phyloP scores from a whole-genome alignment of 139 green algal genomes.

The Chlorella sp. region DNA sequence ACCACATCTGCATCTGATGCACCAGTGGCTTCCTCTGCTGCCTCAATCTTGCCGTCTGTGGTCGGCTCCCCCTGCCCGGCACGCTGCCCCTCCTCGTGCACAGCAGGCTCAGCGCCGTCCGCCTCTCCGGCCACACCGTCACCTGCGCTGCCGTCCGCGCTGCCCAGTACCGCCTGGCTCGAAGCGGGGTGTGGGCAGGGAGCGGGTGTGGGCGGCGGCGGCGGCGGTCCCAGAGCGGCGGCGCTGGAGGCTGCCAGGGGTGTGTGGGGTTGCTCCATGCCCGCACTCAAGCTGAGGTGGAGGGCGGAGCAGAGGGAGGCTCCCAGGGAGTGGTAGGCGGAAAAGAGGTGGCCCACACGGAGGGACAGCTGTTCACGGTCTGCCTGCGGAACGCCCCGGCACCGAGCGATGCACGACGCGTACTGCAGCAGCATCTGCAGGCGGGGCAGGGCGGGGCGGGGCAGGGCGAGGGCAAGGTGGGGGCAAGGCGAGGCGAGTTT shows the following conservation, averaged over 20 bases:
- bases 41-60: background rate
- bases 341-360: constrained; percentile 20
- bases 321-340: constrained; percentile 23
- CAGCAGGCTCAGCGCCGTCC: background rate
- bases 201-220: background rate
- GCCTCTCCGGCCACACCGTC: background rate
- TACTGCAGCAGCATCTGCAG: constrained; percentile 20
- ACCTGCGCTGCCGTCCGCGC: background rate
- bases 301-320: background rate
- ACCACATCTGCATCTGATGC: background rate
- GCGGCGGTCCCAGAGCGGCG: background rate
- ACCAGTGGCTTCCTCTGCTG: background rate
- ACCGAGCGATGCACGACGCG: constrained; percentile 6
- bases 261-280: background rate
- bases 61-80: too few relatives aligned
- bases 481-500: background rate
- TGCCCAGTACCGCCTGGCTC: background rate
- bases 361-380: constrained; percentile 17
- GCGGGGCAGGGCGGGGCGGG: background rate
- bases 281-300: background rate
- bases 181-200: background rate
- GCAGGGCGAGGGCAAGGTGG: background rate
- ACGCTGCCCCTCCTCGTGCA: background rate
- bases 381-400: background rate
- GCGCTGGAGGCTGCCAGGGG: background rate